Conservation (phyloP, 257 asterid species). For the Solanum corneliomulleri region DNA sequence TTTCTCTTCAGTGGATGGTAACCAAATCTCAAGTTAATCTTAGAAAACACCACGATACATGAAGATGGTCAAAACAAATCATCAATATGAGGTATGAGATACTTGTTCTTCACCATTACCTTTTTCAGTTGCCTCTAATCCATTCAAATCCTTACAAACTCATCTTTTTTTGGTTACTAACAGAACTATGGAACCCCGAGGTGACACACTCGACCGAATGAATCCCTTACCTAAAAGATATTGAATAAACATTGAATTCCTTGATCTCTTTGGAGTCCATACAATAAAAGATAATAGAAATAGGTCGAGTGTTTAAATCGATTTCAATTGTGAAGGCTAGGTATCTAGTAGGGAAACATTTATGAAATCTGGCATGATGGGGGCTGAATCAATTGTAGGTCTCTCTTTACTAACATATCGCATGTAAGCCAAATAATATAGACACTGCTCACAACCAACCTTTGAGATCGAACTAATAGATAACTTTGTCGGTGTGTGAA, state of each 20-base stretch:
- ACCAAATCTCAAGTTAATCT: neutral
- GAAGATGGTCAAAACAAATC: neutral
- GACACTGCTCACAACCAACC: neutral
- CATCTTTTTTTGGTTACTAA: neutral
- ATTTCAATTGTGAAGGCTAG: neutral
- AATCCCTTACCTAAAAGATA: neutral
- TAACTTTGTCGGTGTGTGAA: too few relatives aligned
- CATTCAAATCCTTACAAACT: neutral
- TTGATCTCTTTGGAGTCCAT: neutral
- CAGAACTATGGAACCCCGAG: neutral
- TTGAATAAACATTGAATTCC: too few relatives aligned
- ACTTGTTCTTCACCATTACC: neutral
- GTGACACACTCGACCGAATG: neutral
- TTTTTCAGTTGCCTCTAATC: neutral
- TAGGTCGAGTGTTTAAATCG: neutral
- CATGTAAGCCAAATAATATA: neutral
- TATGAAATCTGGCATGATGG: too few relatives aligned
- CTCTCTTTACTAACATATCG: neutral
- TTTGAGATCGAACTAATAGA: neutral
- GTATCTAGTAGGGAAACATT: neutral
- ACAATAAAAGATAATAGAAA: too few relatives aligned
- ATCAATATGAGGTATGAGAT: neutral
- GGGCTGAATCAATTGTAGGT: neutral
- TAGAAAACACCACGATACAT: neutral
- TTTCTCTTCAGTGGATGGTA: too few relatives aligned